A percentile compares a stretch with the other conserved stretches of the same genome.
Evolutionary conservation across 768 basidiomycete species (phyloP).

Genomic region (Royoungia palumana): DNA sequence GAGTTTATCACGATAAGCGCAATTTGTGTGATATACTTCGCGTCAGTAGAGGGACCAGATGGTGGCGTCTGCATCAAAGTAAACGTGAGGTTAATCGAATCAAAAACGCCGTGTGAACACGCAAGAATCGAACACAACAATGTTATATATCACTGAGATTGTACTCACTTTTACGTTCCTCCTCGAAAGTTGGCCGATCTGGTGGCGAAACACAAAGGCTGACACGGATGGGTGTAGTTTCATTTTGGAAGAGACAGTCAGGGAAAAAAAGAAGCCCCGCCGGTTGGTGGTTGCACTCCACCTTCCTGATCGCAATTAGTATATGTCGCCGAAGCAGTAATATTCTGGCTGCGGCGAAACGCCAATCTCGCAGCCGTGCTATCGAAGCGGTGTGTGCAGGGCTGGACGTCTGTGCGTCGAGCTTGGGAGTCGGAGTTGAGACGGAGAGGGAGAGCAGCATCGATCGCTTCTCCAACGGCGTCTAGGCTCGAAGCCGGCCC

Average conservation of each 20-base stretch:
- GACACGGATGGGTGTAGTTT: slow-evolving; percentile 2
- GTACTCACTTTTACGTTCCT: slow-evolving; percentile 21
- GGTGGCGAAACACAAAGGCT: neutral
- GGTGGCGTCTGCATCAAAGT: neutral
- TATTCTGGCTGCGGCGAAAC: no score
- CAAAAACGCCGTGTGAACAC: slow-evolving; percentile 9
- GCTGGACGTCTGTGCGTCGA: no score
- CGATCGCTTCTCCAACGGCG: no score
- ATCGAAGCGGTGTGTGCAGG: no score
- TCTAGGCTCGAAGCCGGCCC: no score
- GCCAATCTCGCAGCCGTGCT: no score
- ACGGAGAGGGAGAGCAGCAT: no score
- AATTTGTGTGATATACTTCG: slow-evolving; percentile 1
- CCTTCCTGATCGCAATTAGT: no score
- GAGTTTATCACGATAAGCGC: slow-evolving; percentile 5
- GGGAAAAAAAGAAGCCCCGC: slow-evolving; percentile 21
- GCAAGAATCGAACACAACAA: neutral
- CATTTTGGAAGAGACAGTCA: slow-evolving; percentile 15
- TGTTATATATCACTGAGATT: neutral
- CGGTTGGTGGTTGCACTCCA: neutral
- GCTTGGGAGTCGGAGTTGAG: no score
- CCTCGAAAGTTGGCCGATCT: neutral
- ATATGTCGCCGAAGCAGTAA: no score
- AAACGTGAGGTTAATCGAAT: slow-evolving; percentile 3
- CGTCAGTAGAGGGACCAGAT: neutral